Conservation (phyloP, 2,329 filamentous ascomycete species). For the Colletotrichum sp. region DNA sequence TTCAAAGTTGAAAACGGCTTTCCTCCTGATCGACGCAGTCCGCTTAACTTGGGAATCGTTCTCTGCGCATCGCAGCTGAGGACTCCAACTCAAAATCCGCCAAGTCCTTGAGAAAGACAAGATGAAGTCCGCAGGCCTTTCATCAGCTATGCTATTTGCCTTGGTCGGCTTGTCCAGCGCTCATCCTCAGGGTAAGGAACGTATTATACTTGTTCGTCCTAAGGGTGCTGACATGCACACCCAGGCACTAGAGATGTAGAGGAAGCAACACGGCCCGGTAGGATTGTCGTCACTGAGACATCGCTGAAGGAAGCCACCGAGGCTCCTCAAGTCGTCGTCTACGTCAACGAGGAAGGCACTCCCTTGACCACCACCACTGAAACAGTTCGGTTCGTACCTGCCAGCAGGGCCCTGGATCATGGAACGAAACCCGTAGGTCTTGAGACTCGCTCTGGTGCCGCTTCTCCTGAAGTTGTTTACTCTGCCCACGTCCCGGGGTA, state of each 20-base stretch:
- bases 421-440: not conserved
- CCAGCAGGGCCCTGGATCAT: not conserved
- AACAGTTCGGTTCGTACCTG: constrained; percentile 35
- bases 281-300: constrained; percentile 40
- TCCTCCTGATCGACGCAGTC: not conserved
- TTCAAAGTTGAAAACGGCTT: not conserved
- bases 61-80: not conserved
- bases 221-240: not conserved
- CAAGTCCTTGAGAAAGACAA: not conserved
- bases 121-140: constrained; percentile 2
- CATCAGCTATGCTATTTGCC: not conserved
- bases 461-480: not conserved
- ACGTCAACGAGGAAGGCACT: constrained; percentile 63
- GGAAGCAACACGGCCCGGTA: not conserved
- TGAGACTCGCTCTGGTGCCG: not conserved
- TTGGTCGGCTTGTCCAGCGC: constrained; percentile 6
- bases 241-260: constrained; percentile 11
- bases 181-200: constrained; percentile 6
- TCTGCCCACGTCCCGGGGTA: not conserved
- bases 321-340: constrained; percentile 58
- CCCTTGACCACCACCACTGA: constrained; percentile 49
- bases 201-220: not conserved
- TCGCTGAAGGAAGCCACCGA: constrained; percentile 44
- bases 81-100: not conserved
- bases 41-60: not conserved